Evolutionary conservation across 129 eudicot species (phyloP).

Genomic region (Lactuca saligna): DNA sequence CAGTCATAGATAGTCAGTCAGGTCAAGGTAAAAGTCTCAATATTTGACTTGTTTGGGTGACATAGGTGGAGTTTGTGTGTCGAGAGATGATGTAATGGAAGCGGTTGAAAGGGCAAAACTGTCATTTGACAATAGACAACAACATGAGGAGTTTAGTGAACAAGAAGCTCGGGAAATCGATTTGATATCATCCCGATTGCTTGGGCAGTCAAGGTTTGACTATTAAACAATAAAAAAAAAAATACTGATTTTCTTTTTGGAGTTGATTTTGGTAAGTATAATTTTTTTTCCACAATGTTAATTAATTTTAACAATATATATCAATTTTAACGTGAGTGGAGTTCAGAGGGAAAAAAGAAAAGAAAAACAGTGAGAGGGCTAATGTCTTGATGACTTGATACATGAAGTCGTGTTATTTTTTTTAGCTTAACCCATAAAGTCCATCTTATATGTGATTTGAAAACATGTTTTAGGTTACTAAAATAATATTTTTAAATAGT

Average conservation of each 20-base stretch:
- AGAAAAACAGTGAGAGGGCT: too few species aligned
- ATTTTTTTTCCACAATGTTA: background rate
- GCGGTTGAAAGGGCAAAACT: constrained; percentile 47
- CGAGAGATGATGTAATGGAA: constrained; percentile 44
- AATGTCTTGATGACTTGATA: too few species aligned
- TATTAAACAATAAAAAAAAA: constrained; percentile 8
- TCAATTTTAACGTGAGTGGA: too few species aligned
- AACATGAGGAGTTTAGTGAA: constrained; percentile 30
- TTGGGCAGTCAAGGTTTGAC: constrained; percentile 27
- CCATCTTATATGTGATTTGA: too few species aligned
- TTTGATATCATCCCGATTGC: constrained; percentile 20
- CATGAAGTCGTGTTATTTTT: too few species aligned
- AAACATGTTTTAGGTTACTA: too few species aligned
- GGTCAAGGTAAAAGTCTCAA: background rate
- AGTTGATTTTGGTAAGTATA: constrained; percentile 15
- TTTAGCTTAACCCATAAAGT: too few species aligned
- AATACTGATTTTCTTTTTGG: constrained; percentile 4
- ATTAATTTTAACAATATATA: background rate
- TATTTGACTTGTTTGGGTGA: background rate
- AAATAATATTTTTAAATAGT: too few species aligned
- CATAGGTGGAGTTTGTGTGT: constrained; percentile 49
- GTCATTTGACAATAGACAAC: constrained; percentile 31
- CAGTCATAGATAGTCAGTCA: background rate
- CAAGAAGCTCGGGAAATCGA: constrained; percentile 35
- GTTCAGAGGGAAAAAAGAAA: too few species aligned